A percentile compares a stretch with the other conserved stretches of the same genome.
Evolutionary conservation across 805 yeast genomes (phyloP).

Genomic region (Blastobotrys robertii): DNA sequence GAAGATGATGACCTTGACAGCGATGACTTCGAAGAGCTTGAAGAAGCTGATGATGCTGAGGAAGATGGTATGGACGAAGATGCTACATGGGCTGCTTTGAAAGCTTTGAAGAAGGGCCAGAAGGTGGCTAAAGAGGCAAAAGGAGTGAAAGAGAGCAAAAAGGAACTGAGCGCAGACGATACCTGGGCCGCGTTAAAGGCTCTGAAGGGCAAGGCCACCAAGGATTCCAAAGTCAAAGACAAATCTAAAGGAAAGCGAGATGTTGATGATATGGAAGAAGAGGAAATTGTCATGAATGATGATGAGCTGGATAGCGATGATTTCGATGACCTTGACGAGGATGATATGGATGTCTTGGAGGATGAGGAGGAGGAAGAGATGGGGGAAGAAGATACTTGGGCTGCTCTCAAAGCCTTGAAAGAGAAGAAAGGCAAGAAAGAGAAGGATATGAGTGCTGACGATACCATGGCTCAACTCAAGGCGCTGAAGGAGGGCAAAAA

Average conservation of each 20-base stretch:
- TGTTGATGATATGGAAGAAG: neutral
- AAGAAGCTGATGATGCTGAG: constrained; percentile 19
- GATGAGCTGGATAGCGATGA: constrained; percentile 4
- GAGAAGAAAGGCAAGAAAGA: constrained; percentile 16
- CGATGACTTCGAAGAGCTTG: constrained; percentile 6
- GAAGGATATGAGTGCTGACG: constrained; percentile 24
- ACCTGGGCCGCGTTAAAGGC: constrained; percentile 21
- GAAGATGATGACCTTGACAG: constrained; percentile 13
- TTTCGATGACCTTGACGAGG: constrained; percentile 9
- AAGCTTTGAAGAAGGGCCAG: neutral
- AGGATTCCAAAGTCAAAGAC: constrained; percentile 6
- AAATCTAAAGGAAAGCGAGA: too few species aligned
- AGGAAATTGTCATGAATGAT: constrained; percentile 15
- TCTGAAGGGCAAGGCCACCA: too few species aligned
- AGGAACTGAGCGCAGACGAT: constrained; percentile 17
- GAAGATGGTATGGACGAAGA: constrained; percentile 12
- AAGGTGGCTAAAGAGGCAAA: too few species aligned
- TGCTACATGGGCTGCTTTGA: constrained; percentile 25
- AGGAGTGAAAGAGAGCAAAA: constrained; percentile 10
- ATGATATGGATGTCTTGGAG: constrained; percentile 21
- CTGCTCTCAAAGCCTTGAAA: constrained; percentile 34
- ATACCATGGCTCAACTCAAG: constrained; percentile 37
- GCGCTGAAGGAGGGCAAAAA: constrained; percentile 29
- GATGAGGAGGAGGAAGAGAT: constrained; percentile 11
- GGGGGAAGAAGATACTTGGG: constrained; percentile 33